phyloP scores from a whole-genome alignment of 1,284 basidiomycete species.

The Cystobasidium sp. region DNA sequence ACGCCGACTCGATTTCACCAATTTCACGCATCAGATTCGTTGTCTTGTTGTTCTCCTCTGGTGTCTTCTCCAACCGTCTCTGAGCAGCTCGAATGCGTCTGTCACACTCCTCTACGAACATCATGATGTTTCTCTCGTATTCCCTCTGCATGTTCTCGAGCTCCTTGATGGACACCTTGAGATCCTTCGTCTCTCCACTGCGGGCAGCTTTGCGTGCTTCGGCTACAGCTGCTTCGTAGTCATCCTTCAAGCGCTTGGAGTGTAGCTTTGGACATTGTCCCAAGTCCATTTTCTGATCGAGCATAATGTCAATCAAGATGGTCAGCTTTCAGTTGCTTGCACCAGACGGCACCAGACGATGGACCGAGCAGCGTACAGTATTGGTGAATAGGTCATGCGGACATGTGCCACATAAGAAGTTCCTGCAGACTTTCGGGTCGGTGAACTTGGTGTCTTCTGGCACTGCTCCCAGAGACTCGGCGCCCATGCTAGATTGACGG shows the following conservation, averaged over 20 bases:
- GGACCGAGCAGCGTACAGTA: constrained; percentile 70
- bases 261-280: constrained; percentile 97
- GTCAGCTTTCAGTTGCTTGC: not conserved
- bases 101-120: constrained; percentile 98
- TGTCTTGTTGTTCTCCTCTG: constrained; percentile 98
- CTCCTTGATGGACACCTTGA: constrained; percentile 63
- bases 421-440: constrained; percentile 98
- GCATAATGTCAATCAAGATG: not conserved
- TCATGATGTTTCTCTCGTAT: constrained; percentile 92
- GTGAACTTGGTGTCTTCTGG: constrained; percentile 92
- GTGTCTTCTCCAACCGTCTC: constrained; percentile 95
- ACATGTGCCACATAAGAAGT: constrained; percentile 97
- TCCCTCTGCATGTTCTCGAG: constrained; percentile 85
- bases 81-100: constrained; percentile 91
- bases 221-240: constrained; percentile 79
- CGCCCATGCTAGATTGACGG: constrained; percentile 57
- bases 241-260: constrained; percentile 89
- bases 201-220: constrained; percentile 21
- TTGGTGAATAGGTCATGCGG: constrained; percentile 98
- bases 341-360: not conserved
- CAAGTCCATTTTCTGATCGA: constrained; percentile 95
- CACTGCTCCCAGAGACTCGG: constrained; percentile 96
- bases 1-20: constrained; percentile 96
- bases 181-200: constrained; percentile 17
- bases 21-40: constrained; percentile 99